Percentiles rank a stretch among this genome's conserved stretches.
These are phyloP conservation scores for Coniochaeta ligniaria DNA, from an alignment of 2,329 filamentous ascomycete species.

Conservation along the genomic window DNA sequence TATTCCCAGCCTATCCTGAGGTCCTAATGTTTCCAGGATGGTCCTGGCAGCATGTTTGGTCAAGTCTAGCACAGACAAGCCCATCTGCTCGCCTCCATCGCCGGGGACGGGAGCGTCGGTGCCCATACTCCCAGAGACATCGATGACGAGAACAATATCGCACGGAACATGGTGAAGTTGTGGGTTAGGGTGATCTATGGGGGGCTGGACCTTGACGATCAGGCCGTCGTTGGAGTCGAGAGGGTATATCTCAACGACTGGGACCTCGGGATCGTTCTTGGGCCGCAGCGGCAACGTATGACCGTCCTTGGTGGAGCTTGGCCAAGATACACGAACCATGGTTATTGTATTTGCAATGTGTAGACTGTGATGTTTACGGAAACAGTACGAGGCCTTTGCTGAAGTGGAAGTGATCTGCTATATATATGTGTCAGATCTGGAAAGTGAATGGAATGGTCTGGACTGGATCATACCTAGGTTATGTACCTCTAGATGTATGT, in stretches of 20 bases:
- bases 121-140: constrained; percentile 52
- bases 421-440: not conserved
- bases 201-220: constrained; percentile 39
- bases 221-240: constrained; percentile 30
- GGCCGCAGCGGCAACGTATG: not conserved
- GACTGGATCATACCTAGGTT: not conserved
- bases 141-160: constrained; percentile 56
- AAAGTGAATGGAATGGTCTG: not conserved
- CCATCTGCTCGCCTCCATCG: constrained; percentile 35
- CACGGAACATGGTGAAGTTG: constrained; percentile 37
- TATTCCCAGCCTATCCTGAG: constrained; percentile 49
- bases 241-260: constrained; percentile 25
- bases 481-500: not conserved
- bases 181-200: constrained; percentile 20
- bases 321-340: not conserved
- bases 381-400: not conserved
- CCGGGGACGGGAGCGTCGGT: constrained; percentile 37
- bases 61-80: constrained; percentile 49
- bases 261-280: not conserved
- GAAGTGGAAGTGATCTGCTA: not conserved
- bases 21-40: constrained; percentile 45
- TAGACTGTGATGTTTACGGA: not conserved
- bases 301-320: not conserved
- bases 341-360: not conserved
- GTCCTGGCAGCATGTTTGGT: constrained; percentile 53